These are phyloP conservation scores for Xylaria venustula DNA, from an alignment of 495 filamentous ascomycete genomes.

Conservation along the genomic window DNA sequence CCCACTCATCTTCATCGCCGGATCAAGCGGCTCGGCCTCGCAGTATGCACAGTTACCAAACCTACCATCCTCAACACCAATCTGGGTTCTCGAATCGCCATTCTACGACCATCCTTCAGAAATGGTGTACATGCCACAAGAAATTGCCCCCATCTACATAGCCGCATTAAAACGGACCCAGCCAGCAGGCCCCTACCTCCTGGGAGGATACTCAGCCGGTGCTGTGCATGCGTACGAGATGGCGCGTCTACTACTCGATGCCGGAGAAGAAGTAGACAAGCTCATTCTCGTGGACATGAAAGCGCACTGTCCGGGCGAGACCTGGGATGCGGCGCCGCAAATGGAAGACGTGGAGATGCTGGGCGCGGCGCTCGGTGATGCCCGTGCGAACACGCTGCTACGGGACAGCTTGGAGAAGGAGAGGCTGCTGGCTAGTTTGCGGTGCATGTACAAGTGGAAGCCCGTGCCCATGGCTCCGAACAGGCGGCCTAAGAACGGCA, in stretches of 20 bases:
- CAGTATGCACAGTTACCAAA: slow-evolving; percentile 42
- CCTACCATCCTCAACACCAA: slow-evolving; percentile 31
- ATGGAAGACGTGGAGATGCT: slow-evolving; percentile 63
- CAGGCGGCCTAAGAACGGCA: slow-evolving; percentile 44
- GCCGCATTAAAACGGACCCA: slow-evolving; percentile 48
- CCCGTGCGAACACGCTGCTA: slow-evolving; percentile 1
- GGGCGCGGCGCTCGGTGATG: background rate
- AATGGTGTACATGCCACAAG: slow-evolving; percentile 35
- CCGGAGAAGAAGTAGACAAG: slow-evolving; percentile 61
- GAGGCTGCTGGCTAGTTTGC: slow-evolving; percentile 64
- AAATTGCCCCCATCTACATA: slow-evolving; percentile 38
- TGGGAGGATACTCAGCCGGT: slow-evolving; percentile 71
- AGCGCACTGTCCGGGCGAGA: slow-evolving; percentile 55
- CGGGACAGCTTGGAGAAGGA: background rate
- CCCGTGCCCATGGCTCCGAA: slow-evolving; percentile 49
- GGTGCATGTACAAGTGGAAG: slow-evolving; percentile 59
- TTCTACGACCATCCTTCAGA: slow-evolving; percentile 35
- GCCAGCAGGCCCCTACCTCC: slow-evolving; percentile 52
- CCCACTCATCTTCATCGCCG: slow-evolving; percentile 59
- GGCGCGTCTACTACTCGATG: slow-evolving; percentile 55
- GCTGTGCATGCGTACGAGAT: slow-evolving; percentile 74
- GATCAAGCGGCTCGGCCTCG: slow-evolving; percentile 57
- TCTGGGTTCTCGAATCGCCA: slow-evolving; percentile 52
- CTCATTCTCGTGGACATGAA: slow-evolving; percentile 72
- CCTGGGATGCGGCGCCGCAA: slow-evolving; percentile 61